A percentile compares a stretch with the other conserved stretches of the same genome.
These are phyloP conservation scores for Vishniacozyma victoriae DNA, from an alignment of 768 basidiomycete genomes.

Conservation along the genomic window DNA sequence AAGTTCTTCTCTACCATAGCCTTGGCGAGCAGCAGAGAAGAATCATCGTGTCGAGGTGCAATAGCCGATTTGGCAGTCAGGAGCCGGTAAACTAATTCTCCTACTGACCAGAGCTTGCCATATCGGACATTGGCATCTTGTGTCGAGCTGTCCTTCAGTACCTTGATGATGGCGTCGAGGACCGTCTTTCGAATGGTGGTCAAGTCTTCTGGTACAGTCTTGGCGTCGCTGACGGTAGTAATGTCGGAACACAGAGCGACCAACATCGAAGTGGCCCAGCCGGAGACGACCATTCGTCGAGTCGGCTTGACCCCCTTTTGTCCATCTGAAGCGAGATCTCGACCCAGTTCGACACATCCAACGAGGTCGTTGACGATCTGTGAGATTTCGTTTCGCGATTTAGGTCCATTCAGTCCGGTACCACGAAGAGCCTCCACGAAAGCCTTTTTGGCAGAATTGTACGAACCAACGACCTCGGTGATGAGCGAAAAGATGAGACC, in stretches of 20 bases:
- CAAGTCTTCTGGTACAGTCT: conserved; percentile 70
- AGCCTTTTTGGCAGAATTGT: conserved; percentile 79
- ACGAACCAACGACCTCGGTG: conserved; percentile 87
- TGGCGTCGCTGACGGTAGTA: conserved; percentile 59
- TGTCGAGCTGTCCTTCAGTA: conserved; percentile 71
- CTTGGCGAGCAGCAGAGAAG: conserved; percentile 88
- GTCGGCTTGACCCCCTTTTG: conserved; percentile 52
- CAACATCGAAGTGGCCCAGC: conserved; percentile 61
- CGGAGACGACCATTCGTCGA: conserved; percentile 42
- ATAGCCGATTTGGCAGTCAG: conserved; percentile 62
- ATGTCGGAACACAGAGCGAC: conserved; percentile 91
- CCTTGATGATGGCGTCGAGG: conserved; percentile 76
- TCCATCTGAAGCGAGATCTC: conserved; percentile 52
- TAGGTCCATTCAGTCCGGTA: conserved; percentile 41
- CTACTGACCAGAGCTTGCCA: conserved; percentile 76
- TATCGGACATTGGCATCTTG: conserved; percentile 66
- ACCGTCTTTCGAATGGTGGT: conserved; percentile 88
- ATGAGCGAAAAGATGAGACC: conserved; percentile 49
- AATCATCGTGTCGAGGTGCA: conserved; percentile 55
- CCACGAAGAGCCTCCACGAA: conserved; percentile 75
- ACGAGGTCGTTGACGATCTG: conserved; percentile 75
- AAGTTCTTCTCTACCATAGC: conserved; percentile 98
- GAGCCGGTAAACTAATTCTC: conserved; percentile 80
- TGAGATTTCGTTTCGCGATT: conserved; percentile 61
- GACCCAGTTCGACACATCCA: conserved; percentile 65